These are phyloP conservation scores for Hordeum marinum DNA, from an alignment of 176 grass and related monocot genomes.

Conservation along the genomic window DNA sequence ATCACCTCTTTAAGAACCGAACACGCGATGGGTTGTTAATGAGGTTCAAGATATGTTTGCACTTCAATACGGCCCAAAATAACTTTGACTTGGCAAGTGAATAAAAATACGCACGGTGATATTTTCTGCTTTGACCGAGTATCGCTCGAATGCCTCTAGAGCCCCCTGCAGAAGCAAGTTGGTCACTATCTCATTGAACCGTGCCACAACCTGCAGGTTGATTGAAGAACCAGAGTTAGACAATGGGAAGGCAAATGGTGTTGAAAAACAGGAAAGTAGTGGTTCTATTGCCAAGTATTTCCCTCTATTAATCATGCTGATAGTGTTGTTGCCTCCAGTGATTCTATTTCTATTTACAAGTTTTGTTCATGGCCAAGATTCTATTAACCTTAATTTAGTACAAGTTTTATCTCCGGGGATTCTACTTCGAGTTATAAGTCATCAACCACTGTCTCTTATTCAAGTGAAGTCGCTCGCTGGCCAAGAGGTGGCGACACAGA, in stretches of 20 bases:
- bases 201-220: slow-evolving; percentile 70
- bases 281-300: background rate
- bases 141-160: slow-evolving; percentile 73
- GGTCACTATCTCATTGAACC: slow-evolving; percentile 91
- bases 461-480: background rate
- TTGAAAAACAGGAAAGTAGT: background rate
- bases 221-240: slow-evolving; percentile 10
- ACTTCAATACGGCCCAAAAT: background rate
- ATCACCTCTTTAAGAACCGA: background rate
- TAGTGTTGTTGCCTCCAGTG: background rate
- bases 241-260: background rate
- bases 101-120: slow-evolving; percentile 55
- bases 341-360: too few relatives aligned
- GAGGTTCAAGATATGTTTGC: background rate
- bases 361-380: too few relatives aligned
- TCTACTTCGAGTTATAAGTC: background rate
- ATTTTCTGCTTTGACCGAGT: slow-evolving; percentile 74
- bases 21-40: background rate
- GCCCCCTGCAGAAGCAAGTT: slow-evolving; percentile 80
- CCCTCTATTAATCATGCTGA: background rate
- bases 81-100: background rate
- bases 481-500: background rate
- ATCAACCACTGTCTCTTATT: background rate
- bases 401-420: background rate
- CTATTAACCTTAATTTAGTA: background rate